phyloP scores from a whole-genome alignment of 768 basidiomycete genomes.

The Rhodotorula toruloides region DNA sequence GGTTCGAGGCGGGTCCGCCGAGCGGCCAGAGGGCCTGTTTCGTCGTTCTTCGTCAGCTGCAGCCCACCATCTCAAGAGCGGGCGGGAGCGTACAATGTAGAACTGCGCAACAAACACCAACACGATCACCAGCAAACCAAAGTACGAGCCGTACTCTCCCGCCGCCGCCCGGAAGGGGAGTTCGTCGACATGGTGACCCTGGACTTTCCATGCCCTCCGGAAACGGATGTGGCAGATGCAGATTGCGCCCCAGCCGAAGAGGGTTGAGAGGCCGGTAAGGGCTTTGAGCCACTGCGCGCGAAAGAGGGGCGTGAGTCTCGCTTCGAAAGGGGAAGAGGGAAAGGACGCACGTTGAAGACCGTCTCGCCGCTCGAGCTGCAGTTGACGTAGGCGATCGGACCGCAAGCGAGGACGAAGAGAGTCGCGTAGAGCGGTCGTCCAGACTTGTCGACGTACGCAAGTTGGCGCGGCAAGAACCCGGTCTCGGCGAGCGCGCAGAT shows the following conservation, averaged over 20 bases:
- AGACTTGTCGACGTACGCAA: conserved; percentile 60
- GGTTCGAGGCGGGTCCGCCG: conserved; percentile 14
- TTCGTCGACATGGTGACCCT: conserved; percentile 40
- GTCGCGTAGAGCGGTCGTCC: conserved; percentile 63
- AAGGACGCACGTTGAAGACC: conserved; percentile 56
- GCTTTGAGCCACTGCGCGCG: conserved; percentile 49
- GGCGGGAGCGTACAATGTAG: conserved; percentile 33
- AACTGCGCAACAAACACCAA: conserved; percentile 42
- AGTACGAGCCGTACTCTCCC: conserved; percentile 37
- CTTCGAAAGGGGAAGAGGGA: not conserved
- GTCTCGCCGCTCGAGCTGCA: conserved; percentile 56
- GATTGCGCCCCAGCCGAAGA: conserved; percentile 58
- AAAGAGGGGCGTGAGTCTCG: not conserved
- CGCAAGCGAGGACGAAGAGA: conserved; percentile 43
- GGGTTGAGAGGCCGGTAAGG: conserved; percentile 61
- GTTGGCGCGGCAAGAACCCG: conserved; percentile 62
- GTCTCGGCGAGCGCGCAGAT: conserved; percentile 59
- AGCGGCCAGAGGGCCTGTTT: conserved; percentile 23
- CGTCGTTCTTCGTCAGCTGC: not conserved
- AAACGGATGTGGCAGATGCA: conserved; percentile 43
- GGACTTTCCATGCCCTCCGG: conserved; percentile 39
- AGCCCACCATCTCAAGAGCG: too few relatives aligned
- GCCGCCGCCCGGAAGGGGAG: conserved; percentile 39
- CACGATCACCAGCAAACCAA: conserved; percentile 34
- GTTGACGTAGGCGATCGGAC: conserved; percentile 40